Base-by-base conservation (phyloP, 495 filamentous ascomycete species). In the Xylaria intraflava region DNA sequence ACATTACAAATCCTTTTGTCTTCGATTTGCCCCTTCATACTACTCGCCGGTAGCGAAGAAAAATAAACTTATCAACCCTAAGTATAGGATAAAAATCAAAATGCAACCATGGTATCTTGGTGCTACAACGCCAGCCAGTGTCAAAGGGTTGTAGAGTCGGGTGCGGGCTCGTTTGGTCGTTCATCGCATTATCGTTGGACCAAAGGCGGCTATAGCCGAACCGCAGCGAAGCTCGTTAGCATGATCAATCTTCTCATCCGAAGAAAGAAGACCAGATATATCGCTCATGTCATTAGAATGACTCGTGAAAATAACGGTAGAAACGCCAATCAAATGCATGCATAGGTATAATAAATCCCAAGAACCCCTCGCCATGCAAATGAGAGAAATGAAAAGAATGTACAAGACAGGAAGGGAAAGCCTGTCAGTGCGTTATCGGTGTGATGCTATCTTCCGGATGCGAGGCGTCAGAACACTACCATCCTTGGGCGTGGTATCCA, bases 401-500 rank as follows among this genome's bases (percentile, higher is more conserved):
- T 73, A 74, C 72, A 73, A 42, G 65, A 66, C 72, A 71, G 68
- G 54, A 62, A 56, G 60, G 54, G n/a, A 38, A 44, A 31, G 55
- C 58, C 57, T 49, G 50, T 59, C 59, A 51, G 57, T 49, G 44
- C 41, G 49, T 38, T 45, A 41, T 42, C 17, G 38, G 16, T 38
- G 20, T n/a, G 19, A 17, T 20, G 26, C 52, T 17, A 53, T 50
- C 10, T 43, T 51, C 43, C 51, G 48, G 41, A n/a, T 39, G 42
- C 33, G 46, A 55, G 46, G 22, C 5, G 27, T 22, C 33, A 14
- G 16, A 35, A 29, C 12, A 40, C 65, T 73, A 81, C 78, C 78
- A 81, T 60, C 76, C 78, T 61, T 78, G 68, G 31, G 75, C 69
- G 46, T 79, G 73, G 64, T 77, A 79, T 55, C 75, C 74, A 33